phyloP scores from a whole-genome alignment of 106 monocot species.

The Vanilla planifolia region DNA sequence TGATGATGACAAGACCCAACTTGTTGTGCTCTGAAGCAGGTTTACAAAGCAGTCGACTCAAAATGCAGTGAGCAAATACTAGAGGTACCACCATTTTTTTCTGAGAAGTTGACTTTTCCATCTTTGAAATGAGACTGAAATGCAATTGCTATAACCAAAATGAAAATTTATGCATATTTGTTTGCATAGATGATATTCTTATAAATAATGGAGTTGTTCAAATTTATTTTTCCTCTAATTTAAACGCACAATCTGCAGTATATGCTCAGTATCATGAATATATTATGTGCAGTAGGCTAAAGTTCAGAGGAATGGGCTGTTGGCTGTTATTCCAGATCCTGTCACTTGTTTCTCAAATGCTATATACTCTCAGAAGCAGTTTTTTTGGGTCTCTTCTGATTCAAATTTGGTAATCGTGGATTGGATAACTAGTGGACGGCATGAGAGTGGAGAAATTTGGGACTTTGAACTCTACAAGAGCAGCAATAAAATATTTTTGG shows the following conservation, averaged over 20 bases:
- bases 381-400: slow-evolving; percentile 45
- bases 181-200: not conserved
- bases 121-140: not conserved
- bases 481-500: slow-evolving; percentile 61
- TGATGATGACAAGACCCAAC: not conserved
- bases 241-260: too few species aligned
- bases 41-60: slow-evolving; percentile 76
- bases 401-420: slow-evolving; percentile 90
- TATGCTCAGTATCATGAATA: slow-evolving; percentile 1
- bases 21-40: slow-evolving; percentile 33
- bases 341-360: slow-evolving; percentile 94
- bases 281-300: slow-evolving; percentile 62
- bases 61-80: slow-evolving; percentile 74
- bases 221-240: too few species aligned
- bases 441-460: slow-evolving; percentile 95
- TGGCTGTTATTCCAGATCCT: slow-evolving; percentile 90
- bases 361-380: slow-evolving; percentile 76
- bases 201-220: not conserved
- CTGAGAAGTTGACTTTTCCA: not conserved
- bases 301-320: slow-evolving; percentile 57
- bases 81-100: slow-evolving; percentile 48
- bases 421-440: slow-evolving; percentile 95
- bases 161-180: not conserved
- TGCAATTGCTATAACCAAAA: not conserved
- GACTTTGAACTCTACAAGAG: slow-evolving; percentile 79